phyloP scores from a whole-genome alignment of 176 grass and related monocot genomes.

The Hordeum marinum region DNA sequence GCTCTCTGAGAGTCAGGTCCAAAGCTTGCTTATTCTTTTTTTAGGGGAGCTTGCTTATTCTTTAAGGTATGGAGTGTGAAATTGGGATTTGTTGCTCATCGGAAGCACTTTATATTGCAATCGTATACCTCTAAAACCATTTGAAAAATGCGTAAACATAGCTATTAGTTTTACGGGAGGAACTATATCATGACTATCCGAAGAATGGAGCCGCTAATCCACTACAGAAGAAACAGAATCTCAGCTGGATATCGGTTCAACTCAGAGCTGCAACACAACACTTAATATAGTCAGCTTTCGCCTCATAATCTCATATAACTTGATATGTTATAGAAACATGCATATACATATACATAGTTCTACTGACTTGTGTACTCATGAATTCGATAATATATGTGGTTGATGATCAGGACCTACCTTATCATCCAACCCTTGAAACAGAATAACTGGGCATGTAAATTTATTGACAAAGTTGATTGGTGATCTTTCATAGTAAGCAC shows the following conservation, averaged over 20 bases:
- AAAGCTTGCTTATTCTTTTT: neutral
- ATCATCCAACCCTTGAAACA: conserved; percentile 92
- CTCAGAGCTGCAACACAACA: neutral
- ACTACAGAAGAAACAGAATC: neutral
- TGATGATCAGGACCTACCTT: conserved; percentile 52
- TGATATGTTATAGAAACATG: neutral
- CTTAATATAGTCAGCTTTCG: neutral
- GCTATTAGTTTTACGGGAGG: neutral
- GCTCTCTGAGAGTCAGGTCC: neutral
- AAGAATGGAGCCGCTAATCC: neutral
- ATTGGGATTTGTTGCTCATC: neutral
- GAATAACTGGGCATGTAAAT: conserved; percentile 86
- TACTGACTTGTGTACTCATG: neutral
- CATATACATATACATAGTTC: neutral
- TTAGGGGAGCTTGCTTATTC: too few relatives aligned
- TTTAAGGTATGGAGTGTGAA: neutral
- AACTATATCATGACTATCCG: neutral
- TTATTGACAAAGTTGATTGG: conserved; percentile 89
- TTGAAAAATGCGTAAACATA: neutral
- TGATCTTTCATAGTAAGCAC: conserved; percentile 60
- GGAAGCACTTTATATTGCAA: neutral
- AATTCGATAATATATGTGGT: neutral
- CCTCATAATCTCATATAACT: neutral
- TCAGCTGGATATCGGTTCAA: neutral
- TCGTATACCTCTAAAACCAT: neutral